Conservation (phyloP, 176 grass and related monocot genomes). For the Pontederia paniculata region DNA sequence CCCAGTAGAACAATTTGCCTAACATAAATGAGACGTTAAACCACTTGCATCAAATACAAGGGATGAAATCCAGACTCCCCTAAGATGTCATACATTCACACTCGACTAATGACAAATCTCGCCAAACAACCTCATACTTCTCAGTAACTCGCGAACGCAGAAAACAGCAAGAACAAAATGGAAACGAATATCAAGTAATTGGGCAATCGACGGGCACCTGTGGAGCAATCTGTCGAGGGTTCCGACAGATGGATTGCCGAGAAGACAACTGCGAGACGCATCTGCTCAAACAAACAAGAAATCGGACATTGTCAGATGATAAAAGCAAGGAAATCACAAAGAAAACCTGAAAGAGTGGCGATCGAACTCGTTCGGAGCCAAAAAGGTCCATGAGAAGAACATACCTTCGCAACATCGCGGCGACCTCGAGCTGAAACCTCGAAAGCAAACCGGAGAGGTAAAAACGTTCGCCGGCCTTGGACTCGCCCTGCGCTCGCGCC, state of each 20-base stretch:
- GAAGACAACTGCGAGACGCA: conserved; percentile 55
- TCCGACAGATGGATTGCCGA: conserved; percentile 32
- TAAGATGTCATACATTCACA: no score
- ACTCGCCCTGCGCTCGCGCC: no score
- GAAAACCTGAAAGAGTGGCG: neutral
- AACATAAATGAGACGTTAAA: no score
- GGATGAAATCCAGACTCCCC: no score
- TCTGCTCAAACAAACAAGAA: conserved; percentile 18
- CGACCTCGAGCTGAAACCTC: no score
- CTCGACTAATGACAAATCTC: no score
- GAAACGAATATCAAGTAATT: neutral
- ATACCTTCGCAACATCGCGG: conserved; percentile 12
- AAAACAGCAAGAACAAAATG: neutral
- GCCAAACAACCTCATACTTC: neutral
- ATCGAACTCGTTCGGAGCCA: neutral
- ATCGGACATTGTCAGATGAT: no score
- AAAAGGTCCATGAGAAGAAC: no score
- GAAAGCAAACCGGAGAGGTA: neutral
- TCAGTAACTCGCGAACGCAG: neutral
- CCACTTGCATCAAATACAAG: no score
- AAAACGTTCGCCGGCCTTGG: no score
- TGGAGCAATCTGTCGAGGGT: conserved; percentile 37
- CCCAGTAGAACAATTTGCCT: no score
- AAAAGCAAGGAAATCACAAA: neutral
- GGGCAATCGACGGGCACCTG: conserved; percentile 30